Evolutionary conservation across 2,329 filamentous ascomycete species (phyloP).

Genomic region (Diaporthe destruens): DNA sequence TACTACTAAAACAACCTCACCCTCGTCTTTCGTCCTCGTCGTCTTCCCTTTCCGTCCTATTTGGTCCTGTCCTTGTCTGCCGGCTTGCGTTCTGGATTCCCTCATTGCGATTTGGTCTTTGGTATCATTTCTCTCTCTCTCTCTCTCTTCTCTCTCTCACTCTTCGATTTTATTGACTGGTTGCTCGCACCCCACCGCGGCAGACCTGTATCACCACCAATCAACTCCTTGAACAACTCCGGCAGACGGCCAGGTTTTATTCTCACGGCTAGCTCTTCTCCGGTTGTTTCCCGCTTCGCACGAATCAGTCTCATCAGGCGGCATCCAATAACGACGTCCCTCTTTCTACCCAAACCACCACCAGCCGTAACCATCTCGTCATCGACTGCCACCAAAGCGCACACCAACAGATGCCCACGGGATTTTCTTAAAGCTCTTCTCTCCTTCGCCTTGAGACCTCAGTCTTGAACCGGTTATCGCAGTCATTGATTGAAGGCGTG

Average conservation of each 20-base stretch:
- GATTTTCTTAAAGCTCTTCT: neutral
- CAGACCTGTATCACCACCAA: constrained; percentile 12
- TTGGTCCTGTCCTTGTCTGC: constrained; percentile 13
- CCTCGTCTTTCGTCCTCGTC: constrained; percentile 9
- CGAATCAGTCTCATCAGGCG: neutral
- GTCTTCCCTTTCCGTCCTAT: neutral
- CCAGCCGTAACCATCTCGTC: neutral
- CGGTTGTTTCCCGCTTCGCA: neutral
- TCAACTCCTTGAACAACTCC: neutral
- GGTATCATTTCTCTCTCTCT: neutral
- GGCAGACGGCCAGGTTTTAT: neutral
- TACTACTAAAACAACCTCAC: constrained; percentile 26
- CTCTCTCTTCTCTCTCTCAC: neutral
- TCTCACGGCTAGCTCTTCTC: constrained; percentile 6
- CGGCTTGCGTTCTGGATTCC: constrained; percentile 8
- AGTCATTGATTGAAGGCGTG: neutral
- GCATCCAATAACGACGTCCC: neutral
- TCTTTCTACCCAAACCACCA: neutral
- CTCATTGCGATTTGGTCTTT: constrained; percentile 26
- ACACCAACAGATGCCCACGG: neutral
- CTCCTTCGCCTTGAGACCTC: neutral
- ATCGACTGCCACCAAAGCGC: neutral
- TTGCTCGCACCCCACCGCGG: neutral
- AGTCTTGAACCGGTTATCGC: constrained; percentile 7
- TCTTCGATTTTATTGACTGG: constrained; percentile 2